Evolutionary conservation across 169 alveolate genomes (phyloP), one percentile per base, ranked within the genome.

Genomic region (Plasmodium fragile): DNA sequence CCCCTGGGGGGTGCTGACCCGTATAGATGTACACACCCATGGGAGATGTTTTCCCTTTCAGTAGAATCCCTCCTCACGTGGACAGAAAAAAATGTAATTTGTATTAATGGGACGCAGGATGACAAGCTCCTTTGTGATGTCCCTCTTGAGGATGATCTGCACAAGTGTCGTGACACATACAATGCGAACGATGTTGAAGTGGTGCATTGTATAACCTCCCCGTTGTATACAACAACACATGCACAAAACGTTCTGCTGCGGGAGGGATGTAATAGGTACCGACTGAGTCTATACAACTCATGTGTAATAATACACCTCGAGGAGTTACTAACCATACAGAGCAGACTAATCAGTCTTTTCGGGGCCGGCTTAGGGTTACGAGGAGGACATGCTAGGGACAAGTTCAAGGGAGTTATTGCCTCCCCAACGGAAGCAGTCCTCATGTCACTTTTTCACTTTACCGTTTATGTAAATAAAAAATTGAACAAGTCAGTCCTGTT

Each of bases 81-180:
- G 77, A 8, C 85, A 49, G 85, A 75, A 49, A 85, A 85, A 32
- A 85, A 85, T 75, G 28, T 52, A 73, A 85, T 85, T 85, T 52
- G 52, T 16, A n/a, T 85, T 3, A 55, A 53, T 53, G 39, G 0
- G 55, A 10, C 18, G 41, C 36, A 75, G 8, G 65, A 34, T 2
- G 69, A 49, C 10, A 13, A 69, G 32, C n/a, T 49, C 22, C 59
- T 49, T 13, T 49, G 59, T 49, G 59, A 49, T 1, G 7, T 49
- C 7, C 59, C 59, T 13, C 18, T 49, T 5, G 59, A 49, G 59
- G 59, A 11, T 49, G 18, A 7, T 22, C 28, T 65, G 75, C 6
- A 65, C 28, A 59, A 59, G 18, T 55, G 72, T 11, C 18, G 4
- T 0, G 32, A 59, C 30, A 18, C 18, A 18, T 2, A n/a, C 34